Percentiles rank a stretch among this genome's conserved stretches.
Evolutionary conservation across 805 yeast species (phyloP).

Genomic region (Trichomonascus vanleenenianus): DNA sequence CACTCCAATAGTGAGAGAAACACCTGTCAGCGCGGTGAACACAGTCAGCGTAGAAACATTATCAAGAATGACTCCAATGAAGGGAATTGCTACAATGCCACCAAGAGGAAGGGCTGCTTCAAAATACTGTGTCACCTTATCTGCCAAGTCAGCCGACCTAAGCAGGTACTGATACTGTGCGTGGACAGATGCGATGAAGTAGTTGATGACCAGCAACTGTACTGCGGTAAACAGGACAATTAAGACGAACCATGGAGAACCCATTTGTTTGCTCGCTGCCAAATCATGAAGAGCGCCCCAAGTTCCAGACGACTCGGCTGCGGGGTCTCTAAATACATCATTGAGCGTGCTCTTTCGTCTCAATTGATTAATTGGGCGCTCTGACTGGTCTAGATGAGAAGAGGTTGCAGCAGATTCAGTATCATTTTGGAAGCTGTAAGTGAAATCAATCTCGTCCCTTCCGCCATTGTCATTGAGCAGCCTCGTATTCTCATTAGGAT

Average conservation of each 20-base stretch:
- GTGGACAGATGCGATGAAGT: slow-evolving; percentile 82
- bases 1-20: slow-evolving; percentile 60
- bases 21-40: slow-evolving; percentile 41
- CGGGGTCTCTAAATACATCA: slow-evolving; percentile 10
- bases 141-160: slow-evolving; percentile 43
- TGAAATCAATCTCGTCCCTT: slow-evolving; percentile 7
- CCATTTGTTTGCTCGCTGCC: slow-evolving; percentile 37
- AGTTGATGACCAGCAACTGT: slow-evolving; percentile 87
- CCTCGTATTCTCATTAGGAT: slow-evolving; percentile 3
- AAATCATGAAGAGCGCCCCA: slow-evolving; percentile 75
- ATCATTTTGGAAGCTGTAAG: not conserved
- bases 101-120: slow-evolving; percentile 86
- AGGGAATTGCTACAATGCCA: slow-evolving; percentile 79
- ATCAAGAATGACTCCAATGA: slow-evolving; percentile 75
- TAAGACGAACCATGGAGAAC: slow-evolving; percentile 66
- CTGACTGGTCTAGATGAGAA: too few relatives aligned
- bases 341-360: slow-evolving; percentile 2
- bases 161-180: slow-evolving; percentile 74
- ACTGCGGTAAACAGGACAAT: slow-evolving; percentile 75
- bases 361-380: not conserved
- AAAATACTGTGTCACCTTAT: slow-evolving; percentile 59
- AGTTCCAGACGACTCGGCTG: slow-evolving; percentile 37
- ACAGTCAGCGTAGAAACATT: slow-evolving; percentile 56
- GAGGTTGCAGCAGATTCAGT: too few relatives aligned
- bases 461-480: slow-evolving; percentile 1